Conservation (phyloP, 73 alveolate species). For the Tetrahymena borealis region DNA sequence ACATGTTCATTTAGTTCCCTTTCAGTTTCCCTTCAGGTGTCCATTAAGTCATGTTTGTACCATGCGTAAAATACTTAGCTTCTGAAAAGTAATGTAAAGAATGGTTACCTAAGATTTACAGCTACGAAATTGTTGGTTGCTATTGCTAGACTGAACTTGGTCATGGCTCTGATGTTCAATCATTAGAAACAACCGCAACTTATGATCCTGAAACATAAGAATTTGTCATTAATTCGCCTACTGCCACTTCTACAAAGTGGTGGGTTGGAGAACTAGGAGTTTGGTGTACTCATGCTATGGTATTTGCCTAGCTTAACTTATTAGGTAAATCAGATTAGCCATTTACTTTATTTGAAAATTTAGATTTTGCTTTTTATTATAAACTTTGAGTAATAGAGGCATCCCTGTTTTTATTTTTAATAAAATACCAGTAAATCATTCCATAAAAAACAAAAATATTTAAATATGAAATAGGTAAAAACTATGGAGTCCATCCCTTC, state of each 20-base stretch:
- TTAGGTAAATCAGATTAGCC: neutral
- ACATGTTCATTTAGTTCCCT: neutral
- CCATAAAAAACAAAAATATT: neutral
- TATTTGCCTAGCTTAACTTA: constrained; percentile 22
- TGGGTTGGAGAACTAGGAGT: constrained; percentile 48
- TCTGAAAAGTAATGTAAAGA: constrained; percentile 26
- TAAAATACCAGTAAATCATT: neutral
- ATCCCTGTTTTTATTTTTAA: constrained; percentile 14
- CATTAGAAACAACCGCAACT: constrained; percentile 19
- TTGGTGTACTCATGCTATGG: constrained; percentile 30
- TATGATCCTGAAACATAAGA: constrained; percentile 22
- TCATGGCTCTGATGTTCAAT: constrained; percentile 42
- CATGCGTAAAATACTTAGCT: constrained; percentile 32
- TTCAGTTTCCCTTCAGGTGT: constrained; percentile 21
- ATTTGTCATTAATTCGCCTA: constrained; percentile 29
- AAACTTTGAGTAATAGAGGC: constrained; percentile 48
- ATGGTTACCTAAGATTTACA: constrained; percentile 19
- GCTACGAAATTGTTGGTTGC: constrained; percentile 23
- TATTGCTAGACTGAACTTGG: constrained; percentile 40
- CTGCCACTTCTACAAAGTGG: constrained; percentile 31
- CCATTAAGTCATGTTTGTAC: constrained; percentile 35
- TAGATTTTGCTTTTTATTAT: too few species aligned
- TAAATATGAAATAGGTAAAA: constrained; percentile 19
- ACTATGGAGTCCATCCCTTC: constrained; percentile 66
- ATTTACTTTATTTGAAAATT: too few species aligned